These are phyloP conservation scores for Aureobasidium sp. DNA, from an alignment of 2,329 filamentous ascomycete species.

Conservation along the genomic window DNA sequence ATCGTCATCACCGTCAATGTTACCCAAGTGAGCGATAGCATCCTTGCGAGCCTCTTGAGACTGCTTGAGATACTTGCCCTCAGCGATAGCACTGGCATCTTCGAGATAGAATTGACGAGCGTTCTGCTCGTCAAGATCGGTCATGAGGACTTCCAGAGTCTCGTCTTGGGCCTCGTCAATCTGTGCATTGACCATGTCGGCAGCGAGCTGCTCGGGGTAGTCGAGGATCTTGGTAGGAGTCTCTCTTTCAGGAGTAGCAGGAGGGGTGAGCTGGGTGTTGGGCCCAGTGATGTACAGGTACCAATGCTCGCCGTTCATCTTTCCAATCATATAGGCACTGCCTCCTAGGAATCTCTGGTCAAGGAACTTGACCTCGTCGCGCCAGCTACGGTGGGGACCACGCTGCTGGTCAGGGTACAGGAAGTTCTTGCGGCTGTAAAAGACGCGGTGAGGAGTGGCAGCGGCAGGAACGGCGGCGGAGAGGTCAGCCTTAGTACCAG, in stretches of 20 bases:
- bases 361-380: constrained; percentile 86
- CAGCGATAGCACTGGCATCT: constrained; percentile 83
- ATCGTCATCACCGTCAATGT: constrained; percentile 40
- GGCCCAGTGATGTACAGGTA: constrained; percentile 95
- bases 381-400: constrained; percentile 94
- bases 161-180: constrained; percentile 59
- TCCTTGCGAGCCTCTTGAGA: constrained; percentile 56
- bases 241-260: constrained; percentile 59
- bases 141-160: constrained; percentile 65
- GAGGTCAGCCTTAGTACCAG: constrained; percentile 63
- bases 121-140: constrained; percentile 59
- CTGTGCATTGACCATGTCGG: constrained; percentile 22
- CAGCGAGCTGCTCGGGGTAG: constrained; percentile 42
- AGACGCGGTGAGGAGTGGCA: constrained; percentile 88
- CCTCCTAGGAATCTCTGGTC: constrained; percentile 87
- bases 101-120: constrained; percentile 65
- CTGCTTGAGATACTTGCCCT: constrained; percentile 65
- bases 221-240: constrained; percentile 54
- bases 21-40: constrained; percentile 53
- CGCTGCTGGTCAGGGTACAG: constrained; percentile 90
- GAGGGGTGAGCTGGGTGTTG: constrained; percentile 70
- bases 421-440: constrained; percentile 99
- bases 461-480: constrained; percentile 62
- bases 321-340: constrained; percentile 98
- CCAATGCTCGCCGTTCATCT: constrained; percentile 99